phyloP scores from a whole-genome alignment of 2,329 filamentous ascomycete genomes.

The Leptosphaerulina australis region DNA sequence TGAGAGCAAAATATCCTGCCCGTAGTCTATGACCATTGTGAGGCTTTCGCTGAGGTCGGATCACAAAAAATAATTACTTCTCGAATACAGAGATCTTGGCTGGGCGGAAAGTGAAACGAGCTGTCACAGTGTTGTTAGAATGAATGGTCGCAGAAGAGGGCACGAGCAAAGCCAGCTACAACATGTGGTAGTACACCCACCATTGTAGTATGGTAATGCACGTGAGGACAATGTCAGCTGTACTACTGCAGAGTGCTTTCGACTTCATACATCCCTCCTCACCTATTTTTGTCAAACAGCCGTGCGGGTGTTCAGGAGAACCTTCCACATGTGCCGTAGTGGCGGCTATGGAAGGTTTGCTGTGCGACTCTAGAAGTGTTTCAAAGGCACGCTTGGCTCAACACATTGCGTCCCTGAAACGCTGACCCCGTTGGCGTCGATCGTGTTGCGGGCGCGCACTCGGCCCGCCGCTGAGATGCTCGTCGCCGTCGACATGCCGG shows the following conservation, averaged over 20 bases:
- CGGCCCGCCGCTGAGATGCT: slow-evolving; percentile 9
- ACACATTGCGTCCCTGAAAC: slow-evolving; percentile 38
- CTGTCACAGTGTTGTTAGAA: slow-evolving; percentile 9
- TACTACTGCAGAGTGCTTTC: neutral
- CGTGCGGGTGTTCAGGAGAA: slow-evolving; percentile 10
- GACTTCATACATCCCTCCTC: neutral
- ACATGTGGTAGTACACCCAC: neutral
- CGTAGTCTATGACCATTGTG: neutral
- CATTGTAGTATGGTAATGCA: slow-evolving; percentile 1
- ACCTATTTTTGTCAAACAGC: slow-evolving; percentile 6
- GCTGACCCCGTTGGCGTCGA: slow-evolving; percentile 17
- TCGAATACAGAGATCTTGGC: neutral
- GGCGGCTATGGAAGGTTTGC: slow-evolving; percentile 18
- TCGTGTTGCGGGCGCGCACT: slow-evolving; percentile 10
- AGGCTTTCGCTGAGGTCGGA: neutral
- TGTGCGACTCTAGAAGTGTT: slow-evolving; percentile 27
- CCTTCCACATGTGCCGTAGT: slow-evolving; percentile 3
- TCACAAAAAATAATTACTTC: neutral
- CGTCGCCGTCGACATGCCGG: slow-evolving; percentile 17
- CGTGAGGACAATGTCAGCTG: slow-evolving; percentile 1
- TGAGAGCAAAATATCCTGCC: neutral
- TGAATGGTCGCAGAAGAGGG: slow-evolving; percentile 5
- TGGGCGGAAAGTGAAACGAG: slow-evolving; percentile 9
- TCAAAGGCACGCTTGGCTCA: slow-evolving; percentile 33
- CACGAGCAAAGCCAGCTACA: slow-evolving; percentile 5